Evolutionary conservation across 2,329 filamentous ascomycete genomes (phyloP).

Genomic region (Pezicula carpinea): DNA sequence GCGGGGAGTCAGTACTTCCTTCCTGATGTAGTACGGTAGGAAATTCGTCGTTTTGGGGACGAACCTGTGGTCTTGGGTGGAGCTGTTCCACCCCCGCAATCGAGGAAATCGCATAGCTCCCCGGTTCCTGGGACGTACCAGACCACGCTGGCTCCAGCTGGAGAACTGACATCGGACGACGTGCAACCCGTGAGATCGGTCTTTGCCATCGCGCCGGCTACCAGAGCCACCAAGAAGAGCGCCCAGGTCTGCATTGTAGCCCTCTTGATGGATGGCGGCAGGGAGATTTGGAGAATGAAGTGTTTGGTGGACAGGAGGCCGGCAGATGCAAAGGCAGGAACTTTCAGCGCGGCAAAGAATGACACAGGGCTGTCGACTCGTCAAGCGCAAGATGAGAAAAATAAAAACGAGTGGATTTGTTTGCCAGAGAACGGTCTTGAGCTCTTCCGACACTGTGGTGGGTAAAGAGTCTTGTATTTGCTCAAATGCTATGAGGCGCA

Average conservation of each 20-base stretch:
- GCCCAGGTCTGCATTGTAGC: slow-evolving; percentile 9
- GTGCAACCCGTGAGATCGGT: slow-evolving; percentile 6
- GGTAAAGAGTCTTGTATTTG: too few species aligned
- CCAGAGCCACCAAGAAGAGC: slow-evolving; percentile 10
- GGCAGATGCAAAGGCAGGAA: neutral
- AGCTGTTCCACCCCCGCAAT: slow-evolving; percentile 16
- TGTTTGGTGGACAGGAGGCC: slow-evolving; percentile 1
- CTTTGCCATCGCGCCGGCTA: slow-evolving; percentile 10
- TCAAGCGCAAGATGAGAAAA: too few species aligned
- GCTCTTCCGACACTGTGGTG: too few species aligned
- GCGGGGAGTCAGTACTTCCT: slow-evolving; percentile 6
- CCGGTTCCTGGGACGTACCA: slow-evolving; percentile 14
- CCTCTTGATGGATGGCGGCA: neutral
- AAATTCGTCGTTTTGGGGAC: too few species aligned
- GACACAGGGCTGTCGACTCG: too few species aligned
- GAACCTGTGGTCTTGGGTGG: too few species aligned
- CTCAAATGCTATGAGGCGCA: too few species aligned
- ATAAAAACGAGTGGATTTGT: too few species aligned
- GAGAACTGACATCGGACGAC: slow-evolving; percentile 1
- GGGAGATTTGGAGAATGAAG: slow-evolving; percentile 2
- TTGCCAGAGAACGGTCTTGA: too few species aligned
- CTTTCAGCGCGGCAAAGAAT: neutral
- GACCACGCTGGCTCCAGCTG: slow-evolving; percentile 2
- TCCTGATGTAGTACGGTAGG: too few species aligned
- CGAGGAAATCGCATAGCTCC: slow-evolving; percentile 15